Conservation (phyloP, 257 asterid species). For the Jacaranda copaia region DNA sequence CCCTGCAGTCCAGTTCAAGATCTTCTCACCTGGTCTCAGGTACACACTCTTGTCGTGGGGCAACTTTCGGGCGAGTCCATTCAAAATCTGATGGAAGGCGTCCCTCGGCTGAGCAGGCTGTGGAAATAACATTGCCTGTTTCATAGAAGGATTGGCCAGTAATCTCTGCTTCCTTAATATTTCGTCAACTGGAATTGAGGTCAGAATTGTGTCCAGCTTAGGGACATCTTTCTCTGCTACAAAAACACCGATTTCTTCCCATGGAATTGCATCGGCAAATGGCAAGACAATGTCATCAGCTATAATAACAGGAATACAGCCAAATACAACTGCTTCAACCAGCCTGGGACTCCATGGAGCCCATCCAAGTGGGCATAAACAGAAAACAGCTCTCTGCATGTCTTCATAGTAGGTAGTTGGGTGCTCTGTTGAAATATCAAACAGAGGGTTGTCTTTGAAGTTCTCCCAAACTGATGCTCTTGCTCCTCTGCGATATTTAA, state of each 20-base stretch:
- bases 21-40: conserved; percentile 65
- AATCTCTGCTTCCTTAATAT: conserved; percentile 79
- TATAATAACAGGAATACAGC: conserved; percentile 91
- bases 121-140: conserved; percentile 90
- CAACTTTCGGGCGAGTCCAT: conserved; percentile 83
- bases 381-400: conserved; percentile 89
- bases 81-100: conserved; percentile 91
- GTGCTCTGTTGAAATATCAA: conserved; percentile 88
- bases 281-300: conserved; percentile 93
- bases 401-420: conserved; percentile 91
- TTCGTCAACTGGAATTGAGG: conserved; percentile 72
- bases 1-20: conserved; percentile 91
- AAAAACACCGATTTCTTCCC: conserved; percentile 93
- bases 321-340: conserved; percentile 91
- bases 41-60: conserved; percentile 63
- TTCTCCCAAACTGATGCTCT: conserved; percentile 97
- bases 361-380: conserved; percentile 97
- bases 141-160: conserved; percentile 92
- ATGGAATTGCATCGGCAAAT: conserved; percentile 94
- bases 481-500: conserved; percentile 73
- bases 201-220: conserved; percentile 75
- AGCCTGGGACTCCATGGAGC: conserved; percentile 99
- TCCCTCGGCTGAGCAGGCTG: conserved; percentile 85
- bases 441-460: conserved; percentile 84
- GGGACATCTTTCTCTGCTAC: conserved; percentile 91